Percentiles rank a stretch among this genome's conserved stretches.
Conservation (phyloP, 2,329 filamentous ascomycete genomes). For the Claviceps monticola region DNA sequence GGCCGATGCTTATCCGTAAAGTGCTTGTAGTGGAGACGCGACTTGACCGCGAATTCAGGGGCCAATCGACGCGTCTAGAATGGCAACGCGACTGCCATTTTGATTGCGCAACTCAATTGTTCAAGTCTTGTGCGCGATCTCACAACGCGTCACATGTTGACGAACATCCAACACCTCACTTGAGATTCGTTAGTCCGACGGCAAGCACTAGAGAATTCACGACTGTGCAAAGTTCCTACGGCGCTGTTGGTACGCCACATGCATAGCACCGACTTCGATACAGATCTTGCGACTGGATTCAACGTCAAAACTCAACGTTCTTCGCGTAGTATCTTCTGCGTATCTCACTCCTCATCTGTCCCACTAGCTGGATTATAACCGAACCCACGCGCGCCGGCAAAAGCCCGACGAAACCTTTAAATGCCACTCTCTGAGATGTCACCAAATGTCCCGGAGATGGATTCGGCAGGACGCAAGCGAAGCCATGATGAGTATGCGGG, state of each 20-base stretch:
- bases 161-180: no score
- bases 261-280: neutral
- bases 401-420: neutral
- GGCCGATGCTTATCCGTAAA: constrained; percentile 1
- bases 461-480: constrained; percentile 29
- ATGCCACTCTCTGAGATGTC: constrained; percentile 37
- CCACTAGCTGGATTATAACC: neutral
- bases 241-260: neutral
- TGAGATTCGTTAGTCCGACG: no score
- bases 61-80: constrained; percentile 3
- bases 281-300: neutral
- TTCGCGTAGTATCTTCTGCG: neutral
- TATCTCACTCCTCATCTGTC: neutral
- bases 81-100: neutral
- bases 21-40: neutral
- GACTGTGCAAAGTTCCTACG: neutral
- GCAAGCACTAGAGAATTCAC: no score
- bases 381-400: neutral
- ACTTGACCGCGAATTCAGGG: neutral
- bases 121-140: neutral
- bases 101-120: neutral
- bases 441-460: constrained; percentile 32
- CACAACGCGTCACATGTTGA: no score
- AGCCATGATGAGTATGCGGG: constrained; percentile 31
- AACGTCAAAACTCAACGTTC: no score